These are phyloP conservation scores for Podaxis sp. DNA, from an alignment of 768 basidiomycete species.

Conservation along the genomic window DNA sequence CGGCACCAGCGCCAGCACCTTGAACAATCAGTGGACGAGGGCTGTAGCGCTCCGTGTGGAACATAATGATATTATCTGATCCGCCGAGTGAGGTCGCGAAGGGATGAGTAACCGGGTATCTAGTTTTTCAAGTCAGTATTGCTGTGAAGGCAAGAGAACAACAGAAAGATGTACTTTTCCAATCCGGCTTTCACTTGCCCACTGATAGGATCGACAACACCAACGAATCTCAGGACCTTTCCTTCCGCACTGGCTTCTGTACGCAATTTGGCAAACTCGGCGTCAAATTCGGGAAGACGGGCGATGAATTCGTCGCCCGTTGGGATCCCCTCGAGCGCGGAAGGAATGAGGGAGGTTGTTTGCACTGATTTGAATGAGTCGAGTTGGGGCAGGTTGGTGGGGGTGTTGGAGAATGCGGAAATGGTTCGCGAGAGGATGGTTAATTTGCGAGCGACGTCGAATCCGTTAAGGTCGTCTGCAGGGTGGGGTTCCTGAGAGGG, in stretches of 20 bases:
- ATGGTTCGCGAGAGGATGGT: conserved; percentile 90
- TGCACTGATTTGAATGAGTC: conserved; percentile 82
- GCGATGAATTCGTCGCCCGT: conserved; percentile 83
- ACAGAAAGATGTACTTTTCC: conserved; percentile 63
- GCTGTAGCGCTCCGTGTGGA: conserved; percentile 91
- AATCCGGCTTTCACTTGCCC: conserved; percentile 84
- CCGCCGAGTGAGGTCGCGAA: conserved; percentile 96
- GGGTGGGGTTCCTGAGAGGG: conserved; percentile 88
- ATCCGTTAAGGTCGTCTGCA: conserved; percentile 93
- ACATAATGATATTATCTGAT: conserved; percentile 97
- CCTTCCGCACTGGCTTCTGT: conserved; percentile 74
- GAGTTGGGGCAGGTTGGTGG: conserved; percentile 48
- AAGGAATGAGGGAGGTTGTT: conserved; percentile 85
- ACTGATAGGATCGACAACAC: conserved; percentile 80
- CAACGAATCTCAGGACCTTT: conserved; percentile 91
- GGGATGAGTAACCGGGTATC: conserved; percentile 87
- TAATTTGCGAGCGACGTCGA: conserved; percentile 95
- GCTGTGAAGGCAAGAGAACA: neutral
- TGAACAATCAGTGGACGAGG: conserved; percentile 89
- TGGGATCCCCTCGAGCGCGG: conserved; percentile 60
- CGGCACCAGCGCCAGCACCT: conserved; percentile 96
- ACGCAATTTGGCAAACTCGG: conserved; percentile 73
- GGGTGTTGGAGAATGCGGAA: conserved; percentile 33
- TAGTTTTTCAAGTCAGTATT: conserved; percentile 28
- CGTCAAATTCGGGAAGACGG: conserved; percentile 81